Base-by-base conservation (phyloP, 2,329 filamentous ascomycete species). In the Myrmaecium sp. region DNA sequence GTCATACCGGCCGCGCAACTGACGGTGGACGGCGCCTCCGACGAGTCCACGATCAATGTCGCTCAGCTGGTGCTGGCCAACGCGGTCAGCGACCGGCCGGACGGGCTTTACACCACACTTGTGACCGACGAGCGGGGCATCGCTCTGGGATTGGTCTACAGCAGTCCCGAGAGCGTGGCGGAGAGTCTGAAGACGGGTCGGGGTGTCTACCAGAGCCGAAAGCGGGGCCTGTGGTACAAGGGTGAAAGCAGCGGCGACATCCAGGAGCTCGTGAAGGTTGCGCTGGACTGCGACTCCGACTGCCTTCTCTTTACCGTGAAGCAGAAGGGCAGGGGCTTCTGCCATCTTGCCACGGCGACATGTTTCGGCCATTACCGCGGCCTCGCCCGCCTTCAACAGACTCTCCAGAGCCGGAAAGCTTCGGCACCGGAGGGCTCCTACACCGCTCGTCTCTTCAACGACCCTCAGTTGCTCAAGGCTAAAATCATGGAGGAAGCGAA, bases 401-500 rank as follows among this genome's bases (percentile, higher is more conserved):
- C 84, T 0, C 64, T 98, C 9, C 60, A 77, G 36, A 75, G 73
- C 21, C 74, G 89, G 40, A 93, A 89, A 49, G 55, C 66, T 21
- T 81, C 78, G 11, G 84, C 86, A 0, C 86, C 89, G 0, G 66
- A 67, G 36, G 86, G 84, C 2, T 98, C 89, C 8, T 98, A 98
- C 52, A 98, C 89, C 4, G 81, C 83, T 11, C 67, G 86, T 17
- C 61, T 98, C 1, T 98, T 95, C 61, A 84, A 76, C 11, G 89
- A 98, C 36, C 70, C 81, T 40, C 84, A 91, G 50, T 66, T 98
- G 29, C 57, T 94, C 28, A 68, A 80, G 22, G 89, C 89, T 3
- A 98, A 98, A 64, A 94, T 98, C 30, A 91, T 95, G 73, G 89
- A 98, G 53, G 89, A 98, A 52, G 89, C 89, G 0, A 80, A 91